Base-by-base conservation (phyloP, 2,329 filamentous ascomycete species). In the Ophiostoma tasmaniense region DNA sequence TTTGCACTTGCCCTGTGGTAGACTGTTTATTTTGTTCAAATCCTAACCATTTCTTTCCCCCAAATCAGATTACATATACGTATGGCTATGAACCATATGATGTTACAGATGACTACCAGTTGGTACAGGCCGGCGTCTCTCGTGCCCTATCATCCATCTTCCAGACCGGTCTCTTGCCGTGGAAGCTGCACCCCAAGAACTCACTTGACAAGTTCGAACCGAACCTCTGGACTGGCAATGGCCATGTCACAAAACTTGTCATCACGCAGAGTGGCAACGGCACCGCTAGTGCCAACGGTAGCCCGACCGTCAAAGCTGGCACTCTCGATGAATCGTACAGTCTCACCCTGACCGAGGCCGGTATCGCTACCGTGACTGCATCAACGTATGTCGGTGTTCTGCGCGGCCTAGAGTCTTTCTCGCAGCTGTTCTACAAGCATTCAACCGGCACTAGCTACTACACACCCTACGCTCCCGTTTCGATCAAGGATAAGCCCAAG, bases 371-470 rank as follows among this genome's bases (percentile, higher is more conserved):
- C 52, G 88, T 95, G 74, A 80, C 80, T 30, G 90, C 90, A 20
- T 82, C 82, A 45, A 87, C 89, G 1, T 88, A 89, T 20, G 84
- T 86, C 7, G 92, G 92, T 66, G 80, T 93, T 42, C 81, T 92
- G 22, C 86, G 87, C 72, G 92, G 85, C n/a, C 82, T 96, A 28
- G 89, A 90, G 73, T 89, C 90, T 1, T 92, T 95, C 75, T 84
- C 85, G 0, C 92, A 96, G 80, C 84, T 96, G 20, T 95, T 95
- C 80, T 94, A 87, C 79, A 77, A 86, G 76, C 89, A 92, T 78
- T 87, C 88, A 52, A 75, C 81, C 3, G 85, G 84, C 33, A 77
- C 77, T 6, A 76, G 74, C 66, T 81, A 84, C 80, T 96, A 96
- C 80, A 92, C 89, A 1, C 84, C 83, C 0, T 78, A 86, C 50